Percentiles rank a stretch among this genome's conserved stretches.
phyloP scores from a whole-genome alignment of 1,284 basidiomycete genomes.

The Hemileia vastatrix region DNA sequence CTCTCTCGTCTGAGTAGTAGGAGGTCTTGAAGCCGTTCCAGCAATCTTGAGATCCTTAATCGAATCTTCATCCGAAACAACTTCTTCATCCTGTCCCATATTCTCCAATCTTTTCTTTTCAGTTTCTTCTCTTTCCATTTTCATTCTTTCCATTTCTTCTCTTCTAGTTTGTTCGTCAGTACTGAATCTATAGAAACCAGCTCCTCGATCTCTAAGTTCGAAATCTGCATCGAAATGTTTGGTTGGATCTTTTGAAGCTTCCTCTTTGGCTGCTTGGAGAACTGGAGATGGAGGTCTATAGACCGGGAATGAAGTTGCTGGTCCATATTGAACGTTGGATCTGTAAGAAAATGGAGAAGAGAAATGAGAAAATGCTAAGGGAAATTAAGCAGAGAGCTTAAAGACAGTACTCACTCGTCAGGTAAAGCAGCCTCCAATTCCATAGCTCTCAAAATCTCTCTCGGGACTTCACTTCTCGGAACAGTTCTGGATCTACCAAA shows the following conservation, averaged over 20 bases:
- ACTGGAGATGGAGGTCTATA: slow-evolving; percentile 45
- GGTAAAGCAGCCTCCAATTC: slow-evolving; percentile 49
- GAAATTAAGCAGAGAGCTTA: slow-evolving; percentile 15
- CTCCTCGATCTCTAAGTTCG: slow-evolving; percentile 78
- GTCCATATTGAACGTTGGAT: slow-evolving; percentile 29
- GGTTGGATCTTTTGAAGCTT: slow-evolving; percentile 54
- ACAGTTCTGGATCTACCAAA: slow-evolving; percentile 64
- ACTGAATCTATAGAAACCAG: slow-evolving; percentile 81
- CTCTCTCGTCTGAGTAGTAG: neutral
- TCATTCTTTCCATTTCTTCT: slow-evolving; percentile 68
- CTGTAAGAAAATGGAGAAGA: slow-evolving; percentile 21
- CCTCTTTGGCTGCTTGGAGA: slow-evolving; percentile 22
- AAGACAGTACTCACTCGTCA: too few species aligned
- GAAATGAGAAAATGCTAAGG: slow-evolving; percentile 55
- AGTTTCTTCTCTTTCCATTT: slow-evolving; percentile 60
- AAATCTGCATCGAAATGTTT: slow-evolving; percentile 69
- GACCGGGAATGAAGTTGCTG: slow-evolving; percentile 41
- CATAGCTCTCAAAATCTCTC: slow-evolving; percentile 50
- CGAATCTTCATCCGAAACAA: slow-evolving; percentile 50
- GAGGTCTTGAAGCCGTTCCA: neutral
- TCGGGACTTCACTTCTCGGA: slow-evolving; percentile 64
- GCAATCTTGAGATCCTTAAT: too few species aligned
- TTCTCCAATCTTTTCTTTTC: slow-evolving; percentile 54
- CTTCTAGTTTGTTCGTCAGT: slow-evolving; percentile 63
- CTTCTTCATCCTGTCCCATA: slow-evolving; percentile 56